Evolutionary conservation across 768 basidiomycete genomes (phyloP).

Genomic region (Xerocomellus amylosporus): DNA sequence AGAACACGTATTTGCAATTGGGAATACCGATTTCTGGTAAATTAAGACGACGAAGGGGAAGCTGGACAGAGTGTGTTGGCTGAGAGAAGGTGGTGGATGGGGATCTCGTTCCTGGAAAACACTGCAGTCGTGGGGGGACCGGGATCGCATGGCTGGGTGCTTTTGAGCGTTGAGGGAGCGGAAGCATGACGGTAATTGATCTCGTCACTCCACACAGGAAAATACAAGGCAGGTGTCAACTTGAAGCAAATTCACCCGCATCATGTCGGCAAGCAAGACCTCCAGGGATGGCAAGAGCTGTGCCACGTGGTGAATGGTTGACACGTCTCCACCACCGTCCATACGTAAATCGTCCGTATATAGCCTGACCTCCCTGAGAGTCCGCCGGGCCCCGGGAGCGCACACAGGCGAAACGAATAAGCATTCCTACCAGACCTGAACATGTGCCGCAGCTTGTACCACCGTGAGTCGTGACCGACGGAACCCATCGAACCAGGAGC

Average conservation of each 20-base stretch:
- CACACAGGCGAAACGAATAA: conserved; percentile 3
- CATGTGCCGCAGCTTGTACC: neutral
- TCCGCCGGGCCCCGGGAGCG: neutral
- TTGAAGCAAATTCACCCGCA: conserved; percentile 21
- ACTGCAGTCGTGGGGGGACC: neutral
- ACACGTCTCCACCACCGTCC: neutral
- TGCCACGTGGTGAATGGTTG: conserved; percentile 25
- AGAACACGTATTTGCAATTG: conserved; percentile 14
- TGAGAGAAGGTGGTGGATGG: conserved; percentile 12
- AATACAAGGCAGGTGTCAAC: conserved; percentile 18
- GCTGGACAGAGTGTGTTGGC: conserved; percentile 5
- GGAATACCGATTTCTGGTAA: conserved; percentile 18
- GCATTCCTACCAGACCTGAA: neutral
- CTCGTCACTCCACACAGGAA: conserved; percentile 30
- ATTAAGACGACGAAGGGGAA: neutral
- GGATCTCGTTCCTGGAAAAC: conserved; percentile 15
- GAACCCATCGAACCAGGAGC: neutral
- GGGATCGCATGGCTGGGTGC: conserved; percentile 3
- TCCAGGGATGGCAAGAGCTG: conserved; percentile 1
- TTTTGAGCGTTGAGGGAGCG: conserved; percentile 24
- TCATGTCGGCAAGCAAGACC: conserved; percentile 13
- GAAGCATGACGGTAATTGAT: conserved; percentile 23
- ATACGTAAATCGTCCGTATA: conserved; percentile 7
- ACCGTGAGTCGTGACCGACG: neutral
- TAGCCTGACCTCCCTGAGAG: neutral